Base-by-base conservation (phyloP, 2,329 filamentous ascomycete genomes). In the Diplodia seriata region DNA sequence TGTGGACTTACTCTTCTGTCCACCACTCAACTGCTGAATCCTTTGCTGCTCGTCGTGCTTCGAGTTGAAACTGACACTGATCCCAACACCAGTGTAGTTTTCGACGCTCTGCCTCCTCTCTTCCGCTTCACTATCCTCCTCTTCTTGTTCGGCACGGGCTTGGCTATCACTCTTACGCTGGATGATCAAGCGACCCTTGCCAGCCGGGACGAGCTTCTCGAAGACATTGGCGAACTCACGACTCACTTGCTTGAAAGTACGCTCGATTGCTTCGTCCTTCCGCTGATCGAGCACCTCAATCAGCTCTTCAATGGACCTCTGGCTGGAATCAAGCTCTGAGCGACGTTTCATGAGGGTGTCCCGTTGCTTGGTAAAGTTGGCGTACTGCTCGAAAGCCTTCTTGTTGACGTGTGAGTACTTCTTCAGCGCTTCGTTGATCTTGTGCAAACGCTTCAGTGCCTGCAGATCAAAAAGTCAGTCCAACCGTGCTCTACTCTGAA, bases 391-490 rank as follows among this genome's bases (percentile, higher is more conserved):
- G 76, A 98, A 97, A 0, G 95, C 95, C 82, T 99, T 98, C 83
- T 98, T 99, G 86, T 99, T 99, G 81, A 99, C 94, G 75, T 97
- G 93, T 67, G 93, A 93, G 82, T 95, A 98, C 78, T 97, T 97
- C 82, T 98, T 98, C 66, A 98, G 85, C 0, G 91, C 89, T 73
- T 97, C 92, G 71, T 97, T 96, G 75, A 94, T 93, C 75, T 94
- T 96, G 81, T 95, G 93, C 29, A 98, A 87, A 68, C 90, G 89
- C 74, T 86, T 86, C 65, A 85, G 85, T 66, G 76, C 80, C 59
- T 63, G 31, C 50, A 18, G 1, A 23, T 4, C 15, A 9, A 49
- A 26, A 4, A 53, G 57, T 63, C n/a, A 72, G 59, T 18, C 11
- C 15, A 77, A 68, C 71, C 71, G 7, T 8, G 18, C 11, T 26